Conservation (phyloP, 169 alveolate genomes). For the Plasmodium sp. region DNA sequence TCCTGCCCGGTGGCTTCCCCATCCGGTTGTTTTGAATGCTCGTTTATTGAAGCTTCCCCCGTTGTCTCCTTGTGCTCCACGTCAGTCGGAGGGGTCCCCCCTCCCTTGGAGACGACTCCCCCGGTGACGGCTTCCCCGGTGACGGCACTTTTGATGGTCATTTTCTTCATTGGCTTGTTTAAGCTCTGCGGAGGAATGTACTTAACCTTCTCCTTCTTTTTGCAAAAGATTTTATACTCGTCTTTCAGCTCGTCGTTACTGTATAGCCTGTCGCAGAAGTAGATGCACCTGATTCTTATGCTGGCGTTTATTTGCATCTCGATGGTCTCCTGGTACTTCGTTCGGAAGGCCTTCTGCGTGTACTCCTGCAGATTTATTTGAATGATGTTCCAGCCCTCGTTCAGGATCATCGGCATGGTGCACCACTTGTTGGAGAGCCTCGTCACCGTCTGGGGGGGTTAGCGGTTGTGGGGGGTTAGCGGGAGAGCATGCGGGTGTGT, state of each 20-base stretch:
- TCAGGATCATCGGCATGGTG: conserved; percentile 98
- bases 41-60: not conserved
- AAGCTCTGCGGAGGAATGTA: conserved; percentile 36
- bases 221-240: conserved; percentile 46
- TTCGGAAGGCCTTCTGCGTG: conserved; percentile 97
- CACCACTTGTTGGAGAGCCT: conserved; percentile 69
- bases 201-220: conserved; percentile 40
- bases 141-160: conserved; percentile 1
- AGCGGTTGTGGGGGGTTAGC: no score
- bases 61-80: not conserved
- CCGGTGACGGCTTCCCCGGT: not conserved
- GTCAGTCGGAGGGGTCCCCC: not conserved
- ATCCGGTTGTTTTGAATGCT: not conserved
- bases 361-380: conserved; percentile 96
- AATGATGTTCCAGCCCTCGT: conserved; percentile 98
- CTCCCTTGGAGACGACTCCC: not conserved
- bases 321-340: conserved; percentile 96
- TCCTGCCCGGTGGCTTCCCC: not conserved
- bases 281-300: conserved; percentile 96
- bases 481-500: not conserved
- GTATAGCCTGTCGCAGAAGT: conserved; percentile 95
- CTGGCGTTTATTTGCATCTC: conserved; percentile 97
- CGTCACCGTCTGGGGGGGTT: conserved; percentile 45
- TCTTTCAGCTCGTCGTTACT: conserved; percentile 88
- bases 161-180: conserved; percentile 30